Conservation (phyloP, 1,284 basidiomycete genomes). For the Acaromyces ingoldii region DNA sequence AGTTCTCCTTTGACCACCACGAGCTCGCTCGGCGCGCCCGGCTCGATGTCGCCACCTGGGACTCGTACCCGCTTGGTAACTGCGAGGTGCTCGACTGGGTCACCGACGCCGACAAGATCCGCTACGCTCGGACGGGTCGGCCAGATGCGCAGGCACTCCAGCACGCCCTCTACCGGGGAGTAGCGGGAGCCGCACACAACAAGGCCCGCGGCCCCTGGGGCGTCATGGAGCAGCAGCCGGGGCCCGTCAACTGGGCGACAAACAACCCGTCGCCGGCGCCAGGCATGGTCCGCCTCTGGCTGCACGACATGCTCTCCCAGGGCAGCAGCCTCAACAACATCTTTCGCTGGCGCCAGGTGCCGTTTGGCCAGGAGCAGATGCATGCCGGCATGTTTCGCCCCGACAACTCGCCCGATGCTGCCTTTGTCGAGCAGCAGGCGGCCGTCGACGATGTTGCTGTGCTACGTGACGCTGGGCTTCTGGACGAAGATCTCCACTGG, state of each 20-base stretch:
- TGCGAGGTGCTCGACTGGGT: slow-evolving; percentile 23
- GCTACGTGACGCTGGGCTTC: slow-evolving; percentile 11
- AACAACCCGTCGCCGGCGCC: slow-evolving; percentile 20
- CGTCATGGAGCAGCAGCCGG: slow-evolving; percentile 31
- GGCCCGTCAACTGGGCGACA: slow-evolving; percentile 24
- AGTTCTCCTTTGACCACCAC: slow-evolving; percentile 28
- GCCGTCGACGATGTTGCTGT: slow-evolving; percentile 20
- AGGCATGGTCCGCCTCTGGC: slow-evolving; percentile 27
- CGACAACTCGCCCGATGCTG: slow-evolving; percentile 25
- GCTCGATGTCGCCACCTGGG: slow-evolving; percentile 26
- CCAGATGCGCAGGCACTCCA: slow-evolving; percentile 29
- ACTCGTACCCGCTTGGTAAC: slow-evolving; percentile 27
- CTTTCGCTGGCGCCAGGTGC: slow-evolving; percentile 32
- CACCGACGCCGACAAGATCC: slow-evolving; percentile 19
- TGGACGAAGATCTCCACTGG: neutral
- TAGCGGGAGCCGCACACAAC: slow-evolving; percentile 22
- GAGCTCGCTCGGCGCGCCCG: slow-evolving; percentile 18
- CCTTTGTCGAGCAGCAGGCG: slow-evolving; percentile 27
- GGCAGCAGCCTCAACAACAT: slow-evolving; percentile 25
- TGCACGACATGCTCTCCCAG: slow-evolving; percentile 30
- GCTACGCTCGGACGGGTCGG: slow-evolving; percentile 20
- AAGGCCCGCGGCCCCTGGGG: slow-evolving; percentile 22
- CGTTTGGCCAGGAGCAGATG: slow-evolving; percentile 34
- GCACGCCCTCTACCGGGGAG: slow-evolving; percentile 21
- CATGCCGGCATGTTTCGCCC: slow-evolving; percentile 29